Evolutionary conservation across 352 stramenopile species (phyloP), one percentile per base, ranked within the genome.

Genomic region (Phytophthora meadii): DNA sequence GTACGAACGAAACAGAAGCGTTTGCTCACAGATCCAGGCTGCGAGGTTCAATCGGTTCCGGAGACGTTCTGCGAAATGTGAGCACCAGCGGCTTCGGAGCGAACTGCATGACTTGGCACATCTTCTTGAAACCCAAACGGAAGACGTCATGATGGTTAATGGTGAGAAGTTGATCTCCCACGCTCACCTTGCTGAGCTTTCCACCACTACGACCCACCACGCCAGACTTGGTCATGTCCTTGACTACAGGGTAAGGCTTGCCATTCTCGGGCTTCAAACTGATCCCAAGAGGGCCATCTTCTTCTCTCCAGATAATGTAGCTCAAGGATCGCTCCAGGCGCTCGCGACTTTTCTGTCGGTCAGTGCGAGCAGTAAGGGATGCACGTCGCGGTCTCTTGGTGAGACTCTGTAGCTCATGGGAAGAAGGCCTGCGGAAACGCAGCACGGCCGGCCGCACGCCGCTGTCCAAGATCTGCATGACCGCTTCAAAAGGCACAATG

Each of bases 91-190:
- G 83, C 30, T 81, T 77, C 10, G 83, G 83, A 5, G 83, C 77
- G 48, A 86, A 83, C 55, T 86, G 78, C 67, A 92, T 81, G 60
- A 90, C 64, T 54, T 88, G 64, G 40, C 82, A 74, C 54, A 74
- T 79, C 32, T 78, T 78, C 55, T 77, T 79, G 58, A 82, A 87
- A 44, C 81, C 81, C 52, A 92, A 64, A 39, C 73, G 65, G 37
- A 75, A 79, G 12, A 90, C 78, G 61, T 90, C 83, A 51, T 78
- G 72, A 68, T 90, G 77, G 51, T 90, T 92, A 59, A 92, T 87
- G n/a, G 78, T 89, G 27, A 92, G 64, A 42, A 92, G 60, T 47
- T 84, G 59, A 60, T 92, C 83, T 11, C 79, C 81, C 11, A 77
- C 68, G 5, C 67, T 73, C 27, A 77, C 50, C 37, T 66, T 68